Evolutionary conservation across 2,329 filamentous ascomycete species (phyloP), one percentile per base, ranked within the genome.

Genomic region (Fusarium sulawesiense): DNA sequence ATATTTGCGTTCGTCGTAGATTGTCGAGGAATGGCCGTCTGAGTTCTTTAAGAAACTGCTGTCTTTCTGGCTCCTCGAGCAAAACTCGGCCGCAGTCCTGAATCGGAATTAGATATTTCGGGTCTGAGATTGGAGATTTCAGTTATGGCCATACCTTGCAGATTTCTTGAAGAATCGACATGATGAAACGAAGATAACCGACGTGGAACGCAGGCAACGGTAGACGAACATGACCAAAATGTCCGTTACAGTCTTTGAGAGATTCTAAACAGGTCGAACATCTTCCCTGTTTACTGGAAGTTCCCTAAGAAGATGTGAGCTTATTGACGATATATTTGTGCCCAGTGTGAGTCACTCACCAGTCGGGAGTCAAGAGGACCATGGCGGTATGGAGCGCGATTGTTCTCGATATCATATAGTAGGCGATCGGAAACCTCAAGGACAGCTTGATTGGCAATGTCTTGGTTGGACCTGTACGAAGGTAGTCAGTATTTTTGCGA

Each of bases 191-290:
- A 75, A 99, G 88, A 78, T 98, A 99, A 40, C 96, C 96, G 71
- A 98, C 94, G 78, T 99, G 96, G 77, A 98, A 98, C 45, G 92
- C 93, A 6, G 96, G 96, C 54, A 99, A 85, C 2, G 95, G 93
- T 16, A 99, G 88, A 76, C 93, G 90, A 75, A 99, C 92, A 80
- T 98, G 92, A 48, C 96, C 96, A 77, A 98, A 99, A 80, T 99
- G 96, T 14, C 96, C 96, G 73, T 93, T 96, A 80, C 96, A 99
- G 71, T 91, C 89, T 75, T 93, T 88, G 30, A 98, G 84, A 18
- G 89, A 87, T 76, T 94, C 89, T 49, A 92, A 89, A 78, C 96
- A 99, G 16, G 96, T 98, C 45, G 88, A 84, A 79, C 96, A 99
- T 63, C 84, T 86, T 25, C 89, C 92, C 6, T 84, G 87, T 81